phyloP scores from a whole-genome alignment of 495 filamentous ascomycete genomes.

The Talaromyces adpressus region DNA sequence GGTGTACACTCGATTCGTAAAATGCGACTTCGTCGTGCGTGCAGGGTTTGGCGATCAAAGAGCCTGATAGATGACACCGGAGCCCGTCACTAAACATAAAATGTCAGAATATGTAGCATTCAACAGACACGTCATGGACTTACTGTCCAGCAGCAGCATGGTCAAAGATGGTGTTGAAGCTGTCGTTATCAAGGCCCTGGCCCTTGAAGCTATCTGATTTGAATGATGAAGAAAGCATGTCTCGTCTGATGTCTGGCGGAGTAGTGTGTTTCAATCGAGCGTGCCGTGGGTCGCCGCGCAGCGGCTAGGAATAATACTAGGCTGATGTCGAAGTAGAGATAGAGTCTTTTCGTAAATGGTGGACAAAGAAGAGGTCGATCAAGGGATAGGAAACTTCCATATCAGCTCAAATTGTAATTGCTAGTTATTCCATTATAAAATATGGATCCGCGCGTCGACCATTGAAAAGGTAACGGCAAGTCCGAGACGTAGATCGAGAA shows the following conservation, averaged over 20 bases:
- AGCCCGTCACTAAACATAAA: constrained; percentile 68
- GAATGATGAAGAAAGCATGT: constrained; percentile 30
- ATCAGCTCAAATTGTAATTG: constrained; percentile 6
- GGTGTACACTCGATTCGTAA: constrained; percentile 70
- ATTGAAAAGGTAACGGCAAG: background rate
- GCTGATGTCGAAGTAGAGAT: background rate
- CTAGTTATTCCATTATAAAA: constrained; percentile 11
- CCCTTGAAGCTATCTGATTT: constrained; percentile 29
- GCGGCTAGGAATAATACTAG: background rate
- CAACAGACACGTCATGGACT: constrained; percentile 30
- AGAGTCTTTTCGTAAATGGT: background rate
- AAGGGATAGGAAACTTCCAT: background rate
- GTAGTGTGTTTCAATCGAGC: constrained; percentile 8
- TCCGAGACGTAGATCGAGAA: background rate
- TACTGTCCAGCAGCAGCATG: constrained; percentile 92
- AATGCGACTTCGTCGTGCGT: constrained; percentile 81
- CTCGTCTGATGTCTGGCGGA: background rate
- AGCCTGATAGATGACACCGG: constrained; percentile 74
- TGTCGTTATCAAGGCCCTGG: constrained; percentile 38
- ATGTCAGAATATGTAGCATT: background rate
- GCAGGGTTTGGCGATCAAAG: constrained; percentile 92
- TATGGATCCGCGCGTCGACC: background rate
- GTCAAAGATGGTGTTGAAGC: constrained; percentile 59
- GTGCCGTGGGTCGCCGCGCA: constrained; percentile 21
- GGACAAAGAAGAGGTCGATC: background rate